Conservation (phyloP, 352 stramenopile genomes). For the Globisporangium cystogenes region DNA sequence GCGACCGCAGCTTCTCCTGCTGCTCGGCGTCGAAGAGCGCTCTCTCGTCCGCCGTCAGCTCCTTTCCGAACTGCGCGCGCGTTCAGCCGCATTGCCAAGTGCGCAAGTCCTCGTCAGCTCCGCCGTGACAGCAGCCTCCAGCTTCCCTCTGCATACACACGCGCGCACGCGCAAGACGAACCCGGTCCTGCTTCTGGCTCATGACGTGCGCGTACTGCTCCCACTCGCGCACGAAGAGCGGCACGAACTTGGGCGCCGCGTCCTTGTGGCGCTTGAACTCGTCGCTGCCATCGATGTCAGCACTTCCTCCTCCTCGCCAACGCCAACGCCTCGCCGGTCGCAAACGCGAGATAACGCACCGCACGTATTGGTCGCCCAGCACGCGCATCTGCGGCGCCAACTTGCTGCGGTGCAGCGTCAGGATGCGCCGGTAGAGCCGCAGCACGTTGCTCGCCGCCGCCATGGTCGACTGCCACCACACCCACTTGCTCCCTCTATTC, state of each 20-base stretch:
- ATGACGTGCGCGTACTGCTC: slow-evolving; percentile 61
- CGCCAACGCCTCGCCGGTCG: too few relatives aligned
- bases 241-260: slow-evolving; percentile 67
- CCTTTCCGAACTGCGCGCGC: slow-evolving; percentile 44
- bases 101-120: neutral
- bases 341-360: slow-evolving; percentile 18
- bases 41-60: slow-evolving; percentile 54
- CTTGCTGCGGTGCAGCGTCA: slow-evolving; percentile 70
- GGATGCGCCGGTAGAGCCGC: slow-evolving; percentile 70
- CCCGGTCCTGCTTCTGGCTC: slow-evolving; percentile 38
- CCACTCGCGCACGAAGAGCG: slow-evolving; percentile 75
- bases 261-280: slow-evolving; percentile 85
- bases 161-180: slow-evolving; percentile 11
- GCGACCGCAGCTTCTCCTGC: slow-evolving; percentile 57
- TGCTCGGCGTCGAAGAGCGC: slow-evolving; percentile 61
- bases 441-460: slow-evolving; percentile 41
- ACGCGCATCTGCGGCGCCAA: slow-evolving; percentile 78
- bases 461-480: too few relatives aligned
- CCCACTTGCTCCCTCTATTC: too few relatives aligned
- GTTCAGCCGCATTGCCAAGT: neutral
- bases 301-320: too few relatives aligned
- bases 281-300: slow-evolving; percentile 31
- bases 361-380: slow-evolving; percentile 79
- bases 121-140: neutral
- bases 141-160: neutral